These are phyloP conservation scores for Musa balbisiana DNA, from an alignment of 202 grass and related monocot species.

Conservation along the genomic window DNA sequence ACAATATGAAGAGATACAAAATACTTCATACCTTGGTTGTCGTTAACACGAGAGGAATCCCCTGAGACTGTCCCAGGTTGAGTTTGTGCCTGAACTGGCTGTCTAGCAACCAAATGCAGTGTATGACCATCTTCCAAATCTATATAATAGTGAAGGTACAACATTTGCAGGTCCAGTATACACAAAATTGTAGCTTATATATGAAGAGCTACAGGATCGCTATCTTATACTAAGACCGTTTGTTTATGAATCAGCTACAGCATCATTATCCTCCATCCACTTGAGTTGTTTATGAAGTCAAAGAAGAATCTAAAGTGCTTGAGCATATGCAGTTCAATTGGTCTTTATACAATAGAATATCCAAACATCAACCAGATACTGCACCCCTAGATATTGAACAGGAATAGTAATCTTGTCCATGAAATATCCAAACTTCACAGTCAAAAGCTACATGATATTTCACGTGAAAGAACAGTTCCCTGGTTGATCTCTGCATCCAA, in stretches of 20 bases:
- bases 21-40: slow-evolving; percentile 23
- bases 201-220: not conserved
- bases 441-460: not conserved
- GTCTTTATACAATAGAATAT: not conserved
- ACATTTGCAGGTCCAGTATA: slow-evolving; percentile 6
- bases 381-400: not conserved
- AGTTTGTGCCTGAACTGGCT: slow-evolving; percentile 42
- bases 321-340: not conserved
- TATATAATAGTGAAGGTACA: slow-evolving; percentile 43
- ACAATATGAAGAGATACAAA: not conserved
- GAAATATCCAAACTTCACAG: not conserved
- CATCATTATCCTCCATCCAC: not conserved
- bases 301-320: not conserved
- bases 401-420: not conserved
- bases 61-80: slow-evolving; percentile 40
- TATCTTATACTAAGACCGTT: not conserved
- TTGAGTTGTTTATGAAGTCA: not conserved
- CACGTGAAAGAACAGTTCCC: not conserved
- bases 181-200: not conserved
- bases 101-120: slow-evolving; percentile 81
- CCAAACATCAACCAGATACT: not conserved
- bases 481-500: not conserved
- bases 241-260: too few relatives aligned
- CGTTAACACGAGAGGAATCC: slow-evolving; percentile 36
- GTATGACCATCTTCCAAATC: slow-evolving; percentile 81